Evolutionary conservation across 495 filamentous ascomycete species (phyloP), one percentile per base, ranked within the genome.

Genomic region (Talaromyces thailandensis): DNA sequence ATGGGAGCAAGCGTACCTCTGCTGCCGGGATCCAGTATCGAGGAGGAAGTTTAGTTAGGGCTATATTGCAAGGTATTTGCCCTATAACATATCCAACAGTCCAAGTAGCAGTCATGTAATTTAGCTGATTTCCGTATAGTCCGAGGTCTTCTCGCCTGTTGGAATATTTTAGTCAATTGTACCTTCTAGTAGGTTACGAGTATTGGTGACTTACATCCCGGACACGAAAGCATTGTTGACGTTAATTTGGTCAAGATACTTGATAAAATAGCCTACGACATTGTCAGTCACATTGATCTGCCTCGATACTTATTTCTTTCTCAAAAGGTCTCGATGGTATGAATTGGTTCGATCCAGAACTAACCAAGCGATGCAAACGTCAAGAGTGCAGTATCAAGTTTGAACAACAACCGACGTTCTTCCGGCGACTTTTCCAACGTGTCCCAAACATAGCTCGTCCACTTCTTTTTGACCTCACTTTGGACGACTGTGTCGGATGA

Each of bases 11-110:
- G 4, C 43, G 32, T 66, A 75, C 71, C 67, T 75, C 73, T 62
- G 72, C 72, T 8, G 82, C 71, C 1, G 84, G 85, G 48, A 89
- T 82, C 79, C 79, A 84, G 61, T 84, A 80, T 9, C 81, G 77
- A 0, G 84, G 85, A 8, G 81, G 76, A 7, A 87, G 64, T 3
- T 71, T 67, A 7, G 80, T 84, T 32, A 88, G 67, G 31, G 87
- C 74, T 21, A 87, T 72, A 65, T 86, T 84, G 66, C 78, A 81
- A 0, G 85, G 86, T 37, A 88, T 80, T 63, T 87, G 76, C 12
- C 84, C 85, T 50, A 87, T 75, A 2, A 88, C 80, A 64, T 87
- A 85, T 14, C 86, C 86, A 16, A 86, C 79, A 0, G 84, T 88
- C 80, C 82, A 89, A 58, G 72, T 78, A 2, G 81, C 79, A 51